phyloP scores from a whole-genome alignment of 2,329 filamentous ascomycete genomes.

The Rhinocladiella mackenziei region DNA sequence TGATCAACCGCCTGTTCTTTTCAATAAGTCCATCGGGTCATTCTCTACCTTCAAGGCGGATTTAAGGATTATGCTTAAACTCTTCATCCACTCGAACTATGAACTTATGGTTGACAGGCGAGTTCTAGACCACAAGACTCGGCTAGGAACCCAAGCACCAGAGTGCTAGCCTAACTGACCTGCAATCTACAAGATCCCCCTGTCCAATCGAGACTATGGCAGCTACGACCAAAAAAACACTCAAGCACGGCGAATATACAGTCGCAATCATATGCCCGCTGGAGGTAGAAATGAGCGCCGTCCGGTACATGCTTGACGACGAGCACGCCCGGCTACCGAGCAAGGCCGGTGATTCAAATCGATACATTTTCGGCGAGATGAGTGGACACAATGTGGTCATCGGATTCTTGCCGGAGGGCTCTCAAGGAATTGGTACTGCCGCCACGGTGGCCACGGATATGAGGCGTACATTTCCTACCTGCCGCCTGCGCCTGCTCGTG shows the following conservation, averaged over 20 bases:
- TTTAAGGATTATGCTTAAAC: no score
- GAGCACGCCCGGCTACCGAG: constrained; percentile 18
- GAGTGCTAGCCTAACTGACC: background rate
- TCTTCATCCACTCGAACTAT: no score
- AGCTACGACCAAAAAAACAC: no score
- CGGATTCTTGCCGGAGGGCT: constrained; percentile 16
- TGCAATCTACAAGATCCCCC: background rate
- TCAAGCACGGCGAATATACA: constrained; percentile 24
- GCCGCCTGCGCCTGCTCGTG: constrained; percentile 30
- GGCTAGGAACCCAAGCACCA: no score
- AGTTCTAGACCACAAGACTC: no score
- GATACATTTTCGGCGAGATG: constrained; percentile 25
- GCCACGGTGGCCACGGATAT: constrained; percentile 25
- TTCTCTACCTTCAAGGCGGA: no score
- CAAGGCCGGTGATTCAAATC: constrained; percentile 3
- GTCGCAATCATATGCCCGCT: constrained; percentile 34
- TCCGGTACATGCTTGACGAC: constrained; percentile 30
- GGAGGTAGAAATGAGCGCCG: constrained; percentile 30
- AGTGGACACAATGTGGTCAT: constrained; percentile 26
- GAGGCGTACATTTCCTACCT: constrained; percentile 23
- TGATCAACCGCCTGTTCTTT: no score
- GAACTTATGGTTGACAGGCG: no score
- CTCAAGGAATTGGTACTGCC: constrained; percentile 23
- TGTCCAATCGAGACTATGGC: constrained; percentile 35
- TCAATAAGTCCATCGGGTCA: no score